Evolutionary conservation across 2,329 filamentous ascomycete genomes (phyloP).

Genomic region (Hypomyces perniciosus): DNA sequence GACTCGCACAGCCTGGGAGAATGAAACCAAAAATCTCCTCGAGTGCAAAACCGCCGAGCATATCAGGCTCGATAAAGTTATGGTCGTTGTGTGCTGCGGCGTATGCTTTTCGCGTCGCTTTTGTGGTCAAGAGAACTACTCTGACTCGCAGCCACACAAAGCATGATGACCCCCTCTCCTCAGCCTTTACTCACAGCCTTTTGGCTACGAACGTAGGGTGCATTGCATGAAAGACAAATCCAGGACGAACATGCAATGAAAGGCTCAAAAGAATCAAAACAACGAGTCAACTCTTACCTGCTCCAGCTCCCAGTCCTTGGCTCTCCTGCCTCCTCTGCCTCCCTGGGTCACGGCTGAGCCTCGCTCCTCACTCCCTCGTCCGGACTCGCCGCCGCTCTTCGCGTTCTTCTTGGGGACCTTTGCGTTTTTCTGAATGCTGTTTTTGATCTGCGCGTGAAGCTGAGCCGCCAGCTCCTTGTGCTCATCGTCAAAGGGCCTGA

Average conservation of each 20-base stretch:
- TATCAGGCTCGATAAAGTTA: background rate
- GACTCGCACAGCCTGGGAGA: too few relatives aligned
- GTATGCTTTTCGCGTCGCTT: background rate
- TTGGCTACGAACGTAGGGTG: background rate
- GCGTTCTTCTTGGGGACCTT: slow-evolving; percentile 48
- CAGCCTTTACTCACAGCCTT: background rate
- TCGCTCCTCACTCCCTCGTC: slow-evolving; percentile 72
- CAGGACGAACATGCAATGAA: background rate
- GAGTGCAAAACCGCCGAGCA: background rate
- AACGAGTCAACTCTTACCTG: slow-evolving; percentile 49
- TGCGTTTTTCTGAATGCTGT: slow-evolving; percentile 45
- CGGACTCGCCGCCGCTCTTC: slow-evolving; percentile 39
- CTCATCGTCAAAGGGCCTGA: slow-evolving; percentile 90
- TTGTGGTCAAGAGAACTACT: slow-evolving; percentile 1
- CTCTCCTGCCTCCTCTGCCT: slow-evolving; percentile 64
- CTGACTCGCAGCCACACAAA: background rate
- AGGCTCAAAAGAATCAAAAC: background rate
- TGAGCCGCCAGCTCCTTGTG: slow-evolving; percentile 83
- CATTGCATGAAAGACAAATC: background rate
- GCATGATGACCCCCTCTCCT: background rate
- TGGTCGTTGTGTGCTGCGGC: background rate
- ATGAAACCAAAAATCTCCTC: too few relatives aligned
- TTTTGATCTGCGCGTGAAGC: slow-evolving; percentile 62
- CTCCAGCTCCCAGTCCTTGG: slow-evolving; percentile 76
- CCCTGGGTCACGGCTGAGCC: slow-evolving; percentile 55